Evolutionary conservation across 2,329 filamentous ascomycete species (phyloP).

Genomic region (Cercospora nicotianae): DNA sequence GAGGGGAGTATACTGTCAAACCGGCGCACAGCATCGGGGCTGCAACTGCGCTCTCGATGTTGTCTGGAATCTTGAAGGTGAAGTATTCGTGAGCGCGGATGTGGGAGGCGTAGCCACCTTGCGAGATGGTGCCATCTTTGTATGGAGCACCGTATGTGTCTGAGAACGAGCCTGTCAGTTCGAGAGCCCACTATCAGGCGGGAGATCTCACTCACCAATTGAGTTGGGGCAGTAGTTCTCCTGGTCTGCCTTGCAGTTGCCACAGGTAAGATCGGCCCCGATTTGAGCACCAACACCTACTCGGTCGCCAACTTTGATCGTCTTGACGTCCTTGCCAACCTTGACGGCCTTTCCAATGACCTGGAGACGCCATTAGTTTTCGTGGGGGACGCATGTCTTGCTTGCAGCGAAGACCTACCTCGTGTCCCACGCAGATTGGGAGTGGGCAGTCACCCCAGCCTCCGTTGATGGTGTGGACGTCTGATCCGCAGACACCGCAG

Average conservation of each 20-base stretch:
- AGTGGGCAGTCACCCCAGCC: conserved; percentile 66
- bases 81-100: conserved; percentile 76
- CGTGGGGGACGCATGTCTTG: neutral
- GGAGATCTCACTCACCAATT: conserved; percentile 41
- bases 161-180: conserved; percentile 38
- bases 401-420: conserved; percentile 37
- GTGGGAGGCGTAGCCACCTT: conserved; percentile 67
- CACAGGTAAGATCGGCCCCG: conserved; percentile 51
- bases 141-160: conserved; percentile 54
- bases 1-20: conserved; percentile 74
- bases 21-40: conserved; percentile 80
- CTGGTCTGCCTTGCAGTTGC: conserved; percentile 53
- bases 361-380: conserved; percentile 48
- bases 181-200: neutral
- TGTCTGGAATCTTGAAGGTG: conserved; percentile 73
- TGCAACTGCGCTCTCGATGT: conserved; percentile 59
- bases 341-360: conserved; percentile 52
- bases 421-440: conserved; percentile 67
- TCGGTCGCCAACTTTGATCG: conserved; percentile 47
- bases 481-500: conserved; percentile 59
- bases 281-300: conserved; percentile 55
- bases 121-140: conserved; percentile 61
- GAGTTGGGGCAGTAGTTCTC: conserved; percentile 56
- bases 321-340: conserved; percentile 53
- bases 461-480: conserved; percentile 37